Conservation (phyloP, 495 filamentous ascomycete species). For the Glutinoglossum americanum region DNA sequence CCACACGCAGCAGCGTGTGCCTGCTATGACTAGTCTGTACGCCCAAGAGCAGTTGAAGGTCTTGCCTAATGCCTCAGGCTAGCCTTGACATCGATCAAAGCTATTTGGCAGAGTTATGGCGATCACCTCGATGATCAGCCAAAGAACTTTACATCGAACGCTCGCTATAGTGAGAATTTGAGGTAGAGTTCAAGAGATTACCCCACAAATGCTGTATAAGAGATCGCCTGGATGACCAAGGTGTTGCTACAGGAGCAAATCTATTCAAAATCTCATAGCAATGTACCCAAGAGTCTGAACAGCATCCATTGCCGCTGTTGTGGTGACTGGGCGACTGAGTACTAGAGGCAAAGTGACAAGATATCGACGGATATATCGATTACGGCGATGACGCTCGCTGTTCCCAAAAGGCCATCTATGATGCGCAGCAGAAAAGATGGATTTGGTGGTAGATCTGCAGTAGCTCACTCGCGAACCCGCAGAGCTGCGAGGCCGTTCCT, state of each 20-base stretch:
- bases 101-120: background rate
- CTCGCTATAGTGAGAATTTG: background rate
- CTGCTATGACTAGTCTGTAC: background rate
- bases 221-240: background rate
- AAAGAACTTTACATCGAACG: background rate
- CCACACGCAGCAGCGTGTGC: background rate
- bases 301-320: background rate
- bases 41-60: no score
- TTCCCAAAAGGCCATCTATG: no score
- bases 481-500: no score
- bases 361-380: no score
- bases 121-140: background rate
- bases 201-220: background rate
- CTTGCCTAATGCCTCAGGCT: no score
- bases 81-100: background rate
- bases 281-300: background rate
- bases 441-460: no score
- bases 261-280: background rate
- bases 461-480: no score
- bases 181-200: background rate
- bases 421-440: no score
- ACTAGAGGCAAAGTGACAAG: no score
- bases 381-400: no score
- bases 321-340: background rate
- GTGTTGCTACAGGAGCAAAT: background rate